Base-by-base conservation (phyloP, 31 red algal species). In the Asparagopsis taxiformis region DNA sequence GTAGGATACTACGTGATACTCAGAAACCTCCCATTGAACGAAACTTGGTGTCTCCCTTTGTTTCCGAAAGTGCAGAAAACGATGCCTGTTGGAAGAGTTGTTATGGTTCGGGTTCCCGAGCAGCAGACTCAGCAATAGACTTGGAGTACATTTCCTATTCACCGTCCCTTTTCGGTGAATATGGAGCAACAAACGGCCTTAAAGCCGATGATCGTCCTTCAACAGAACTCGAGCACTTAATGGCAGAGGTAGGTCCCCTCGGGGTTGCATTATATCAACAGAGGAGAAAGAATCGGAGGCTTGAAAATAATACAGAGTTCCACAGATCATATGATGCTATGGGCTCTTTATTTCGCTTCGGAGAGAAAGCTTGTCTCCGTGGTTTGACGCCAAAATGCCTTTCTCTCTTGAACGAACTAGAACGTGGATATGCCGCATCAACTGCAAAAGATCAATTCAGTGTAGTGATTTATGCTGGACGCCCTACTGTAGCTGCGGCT, bases 381-480 rank as follows among this genome's bases (percentile, higher is more conserved):
- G 79, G 79, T 28, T 17, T 84, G 22, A 55, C 67, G 11, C 36
- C 72, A 55, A 84, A 84, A 63, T 33, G 49, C 1, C 55, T 84
- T 17, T 55, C 53, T 30, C 67, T 84, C 25, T 36, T 84, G 24
- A 54, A 69, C n/a, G 79, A 84, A 57, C 29, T 84, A 22, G 56
- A 84, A 22, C 55, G 48, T 46, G 79, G 56, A 63, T 84, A 84
- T 31, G 66, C 58, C 11, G 67, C 65, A 35, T 84, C 79, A 4
- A 84, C 79, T 31, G 36, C 62, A 39, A 52, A 55, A 11, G 46
- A 66, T 56, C 59, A 31, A 13, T 58, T 84, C 15, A 59, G 39
- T 11, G 79, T 58, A 44, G 29, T 75, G 0, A 51, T 86, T 74
- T 60, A 86, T 61, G 81, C 81, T n/a, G 81, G 81, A 22, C 68